Base-by-base conservation (phyloP, 257 asterid species). In the Forsythia suspensa region DNA sequence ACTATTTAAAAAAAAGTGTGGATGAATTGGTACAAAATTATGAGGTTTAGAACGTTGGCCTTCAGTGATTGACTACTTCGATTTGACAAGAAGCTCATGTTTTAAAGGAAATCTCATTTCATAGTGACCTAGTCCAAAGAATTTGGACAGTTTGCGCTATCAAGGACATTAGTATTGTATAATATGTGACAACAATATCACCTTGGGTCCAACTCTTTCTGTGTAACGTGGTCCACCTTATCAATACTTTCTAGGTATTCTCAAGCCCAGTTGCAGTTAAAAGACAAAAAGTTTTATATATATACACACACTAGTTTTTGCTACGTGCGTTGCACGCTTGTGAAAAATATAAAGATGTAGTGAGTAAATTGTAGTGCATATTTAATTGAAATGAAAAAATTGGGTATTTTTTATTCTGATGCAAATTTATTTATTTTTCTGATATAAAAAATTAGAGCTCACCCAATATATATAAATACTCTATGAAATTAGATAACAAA, bases 111-210 rank as follows among this genome's bases (percentile, higher is more conserved):
- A 48, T 4, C 52, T 52, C 6, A 16, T 36, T 37, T 15, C 42
- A 73, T 37, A n/a, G 70, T 36, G 70, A 74, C 66, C 18, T 3
- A 73, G 72, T 75, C 36, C 79, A 16, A 55, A 63, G 55, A 37
- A 69, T 68, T 29, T 41, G 51, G 69, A 77, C 12, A 29, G 57
- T 6, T 48, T 69, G 55, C 69, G 6, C 70, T 10, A 36, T 76
- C 73, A 9, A 55, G 29, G 61, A 65, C 37, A 20, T 4, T 4
- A 15, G 3, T 0, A 3, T 18, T 52, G 63, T 52, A 15, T 16
- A 59, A 59, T 59, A 3, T 21, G 34, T 8, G 36, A 59, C 68
- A 20, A 57, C 5, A 57, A 57, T n/a, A 6, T 57, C 29, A 20
- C 36, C 34, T 57, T 2, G 36, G 16, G 16, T 55, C 65, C 65